Evolutionary conservation across 805 yeast genomes (phyloP).

Genomic region (Hanseniaspora meyeri): DNA sequence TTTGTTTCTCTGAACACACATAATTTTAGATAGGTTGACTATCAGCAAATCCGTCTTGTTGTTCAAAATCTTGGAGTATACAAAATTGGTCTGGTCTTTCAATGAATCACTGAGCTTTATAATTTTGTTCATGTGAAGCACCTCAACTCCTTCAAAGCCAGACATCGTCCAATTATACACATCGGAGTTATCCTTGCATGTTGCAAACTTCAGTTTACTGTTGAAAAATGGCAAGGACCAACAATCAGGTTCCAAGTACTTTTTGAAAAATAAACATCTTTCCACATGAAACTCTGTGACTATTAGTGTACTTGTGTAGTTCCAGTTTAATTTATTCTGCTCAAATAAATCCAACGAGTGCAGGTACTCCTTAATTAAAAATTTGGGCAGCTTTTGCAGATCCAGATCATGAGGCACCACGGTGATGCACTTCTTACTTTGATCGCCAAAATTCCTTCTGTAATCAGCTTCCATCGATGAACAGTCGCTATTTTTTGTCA

Average conservation of each 20-base stretch:
- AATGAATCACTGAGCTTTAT: constrained; percentile 37
- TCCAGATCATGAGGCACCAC: constrained; percentile 4
- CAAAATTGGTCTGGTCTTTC: constrained; percentile 21
- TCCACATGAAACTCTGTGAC: constrained; percentile 78
- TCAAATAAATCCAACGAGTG: not conserved
- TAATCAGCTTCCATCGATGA: not conserved
- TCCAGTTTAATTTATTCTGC: not conserved
- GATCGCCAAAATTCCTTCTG: not conserved
- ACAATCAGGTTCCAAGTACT: constrained; percentile 35
- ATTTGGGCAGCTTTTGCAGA: not conserved
- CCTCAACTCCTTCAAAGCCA: constrained; percentile 69
- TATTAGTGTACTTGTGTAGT: constrained; percentile 9
- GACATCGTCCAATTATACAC: constrained; percentile 38
- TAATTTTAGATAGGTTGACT: constrained; percentile 19
- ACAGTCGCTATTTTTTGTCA: not conserved
- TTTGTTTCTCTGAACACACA: constrained; percentile 1
- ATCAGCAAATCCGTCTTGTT: constrained; percentile 24
- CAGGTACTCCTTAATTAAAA: not conserved
- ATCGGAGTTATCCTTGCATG: constrained; percentile 17
- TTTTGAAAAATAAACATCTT: constrained; percentile 49
- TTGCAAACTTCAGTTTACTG: constrained; percentile 16
- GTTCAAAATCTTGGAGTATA: constrained; percentile 20
- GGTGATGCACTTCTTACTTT: not conserved
- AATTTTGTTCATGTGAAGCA: constrained; percentile 56
- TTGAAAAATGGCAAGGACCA: constrained; percentile 50